Evolutionary conservation across 176 grass and related monocot genomes (phyloP).

Genomic region (Carex scoparia): DNA sequence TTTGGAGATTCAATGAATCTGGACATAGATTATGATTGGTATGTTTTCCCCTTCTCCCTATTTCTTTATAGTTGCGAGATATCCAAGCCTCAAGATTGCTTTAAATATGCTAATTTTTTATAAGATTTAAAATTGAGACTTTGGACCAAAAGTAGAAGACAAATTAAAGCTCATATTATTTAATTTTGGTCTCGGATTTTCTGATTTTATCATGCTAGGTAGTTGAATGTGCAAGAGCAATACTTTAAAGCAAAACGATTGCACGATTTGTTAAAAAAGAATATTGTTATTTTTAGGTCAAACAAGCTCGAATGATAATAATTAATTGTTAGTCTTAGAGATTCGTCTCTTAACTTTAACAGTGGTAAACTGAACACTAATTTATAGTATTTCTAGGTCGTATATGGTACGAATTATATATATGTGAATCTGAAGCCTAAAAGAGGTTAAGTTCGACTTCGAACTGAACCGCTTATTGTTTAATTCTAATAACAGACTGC

Average conservation of each 20-base stretch:
- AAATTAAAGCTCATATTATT: not conserved
- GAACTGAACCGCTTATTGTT: not conserved
- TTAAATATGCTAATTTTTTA: not conserved
- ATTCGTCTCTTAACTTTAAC: not conserved
- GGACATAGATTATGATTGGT: not conserved
- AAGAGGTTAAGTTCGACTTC: not conserved
- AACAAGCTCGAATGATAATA: not conserved
- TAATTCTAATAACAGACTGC: not conserved
- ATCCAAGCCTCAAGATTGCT: not conserved
- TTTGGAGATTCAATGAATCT: constrained; percentile 4
- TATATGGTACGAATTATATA: not conserved
- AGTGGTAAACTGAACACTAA: not conserved
- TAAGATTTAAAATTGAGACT: not conserved
- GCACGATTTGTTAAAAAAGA: not conserved
- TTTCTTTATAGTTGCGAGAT: not conserved
- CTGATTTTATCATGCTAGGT: not conserved
- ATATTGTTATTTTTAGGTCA: constrained; percentile 6
- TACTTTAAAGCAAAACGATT: not conserved
- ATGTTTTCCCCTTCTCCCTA: not conserved
- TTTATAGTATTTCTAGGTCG: not conserved
- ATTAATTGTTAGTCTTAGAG: not conserved
- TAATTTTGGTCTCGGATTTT: not conserved
- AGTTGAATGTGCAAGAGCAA: not conserved
- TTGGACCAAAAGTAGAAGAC: not conserved
- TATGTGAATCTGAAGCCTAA: not conserved